Percentiles rank a stretch among this genome's conserved stretches.
Conservation (phyloP, 352 stramenopile genomes). For the Pythium folliculosum region DNA sequence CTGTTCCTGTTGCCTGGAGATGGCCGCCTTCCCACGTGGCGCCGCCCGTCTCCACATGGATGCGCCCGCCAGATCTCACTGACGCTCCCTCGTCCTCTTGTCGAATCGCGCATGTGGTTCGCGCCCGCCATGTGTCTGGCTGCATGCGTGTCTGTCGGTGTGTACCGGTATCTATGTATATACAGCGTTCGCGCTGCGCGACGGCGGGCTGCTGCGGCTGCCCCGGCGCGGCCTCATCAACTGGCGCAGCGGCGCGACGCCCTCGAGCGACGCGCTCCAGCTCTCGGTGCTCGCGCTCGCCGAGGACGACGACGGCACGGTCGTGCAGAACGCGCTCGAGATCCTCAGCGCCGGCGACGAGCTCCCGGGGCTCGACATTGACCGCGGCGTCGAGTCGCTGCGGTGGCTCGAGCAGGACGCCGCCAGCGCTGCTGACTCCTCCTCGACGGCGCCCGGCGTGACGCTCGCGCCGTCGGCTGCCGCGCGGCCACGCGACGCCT, state of each 20-base stretch:
- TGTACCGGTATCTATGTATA: neutral
- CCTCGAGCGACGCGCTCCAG: constrained; percentile 24
- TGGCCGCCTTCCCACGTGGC: neutral
- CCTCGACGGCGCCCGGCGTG: constrained; percentile 1
- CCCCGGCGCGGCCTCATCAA: constrained; percentile 46
- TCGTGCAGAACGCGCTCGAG: constrained; percentile 59
- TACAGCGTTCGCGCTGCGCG: constrained; percentile 31
- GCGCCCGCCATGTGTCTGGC: constrained; percentile 1
- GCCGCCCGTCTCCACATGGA: too few species aligned
- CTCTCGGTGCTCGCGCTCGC: constrained; percentile 52
- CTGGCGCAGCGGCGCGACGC: constrained; percentile 35
- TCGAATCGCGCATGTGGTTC: neutral
- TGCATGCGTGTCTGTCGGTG: too few species aligned
- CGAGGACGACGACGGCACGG: constrained; percentile 43
- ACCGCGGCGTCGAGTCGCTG: constrained; percentile 15
- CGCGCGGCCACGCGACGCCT: constrained; percentile 13
- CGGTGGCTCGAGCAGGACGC: constrained; percentile 28
- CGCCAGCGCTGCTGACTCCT: neutral
- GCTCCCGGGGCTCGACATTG: constrained; percentile 17
- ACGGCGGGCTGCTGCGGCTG: constrained; percentile 44
- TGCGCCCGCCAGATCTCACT: neutral
- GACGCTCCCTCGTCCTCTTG: neutral
- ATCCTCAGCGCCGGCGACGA: constrained; percentile 42
- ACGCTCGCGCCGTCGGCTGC: constrained; percentile 10
- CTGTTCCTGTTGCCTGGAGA: neutral